Conservation (phyloP, 2,329 filamentous ascomycete species). For the Epichloe glyceriae region DNA sequence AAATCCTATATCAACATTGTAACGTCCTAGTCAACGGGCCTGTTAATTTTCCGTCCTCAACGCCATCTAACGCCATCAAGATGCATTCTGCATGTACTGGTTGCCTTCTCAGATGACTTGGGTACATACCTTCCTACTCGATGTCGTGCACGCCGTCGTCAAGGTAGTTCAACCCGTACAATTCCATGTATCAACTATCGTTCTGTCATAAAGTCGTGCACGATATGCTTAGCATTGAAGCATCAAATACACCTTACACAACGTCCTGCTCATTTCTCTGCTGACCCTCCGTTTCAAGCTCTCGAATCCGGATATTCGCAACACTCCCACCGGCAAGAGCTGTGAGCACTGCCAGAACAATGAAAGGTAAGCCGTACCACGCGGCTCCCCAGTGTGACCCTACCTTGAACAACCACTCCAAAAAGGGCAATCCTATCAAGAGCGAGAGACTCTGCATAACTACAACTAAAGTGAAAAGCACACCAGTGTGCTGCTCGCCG, state of each 20-base stretch:
- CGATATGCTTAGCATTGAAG: no score
- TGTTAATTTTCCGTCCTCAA: no score
- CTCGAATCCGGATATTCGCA: background rate
- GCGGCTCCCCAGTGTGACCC: background rate
- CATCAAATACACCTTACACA: background rate
- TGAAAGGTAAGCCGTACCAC: constrained; percentile 1
- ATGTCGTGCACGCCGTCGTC: no score
- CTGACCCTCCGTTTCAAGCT: background rate
- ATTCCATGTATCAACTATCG: no score
- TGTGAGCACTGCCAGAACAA: background rate
- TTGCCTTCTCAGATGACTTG: no score
- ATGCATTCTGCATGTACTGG: no score
- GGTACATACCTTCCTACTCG: no score
- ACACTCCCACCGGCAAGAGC: background rate
- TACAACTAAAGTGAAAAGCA: background rate
- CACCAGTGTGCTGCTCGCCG: background rate
- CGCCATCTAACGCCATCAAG: no score
- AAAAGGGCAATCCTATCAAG: background rate
- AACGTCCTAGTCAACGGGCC: no score
- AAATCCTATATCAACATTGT: no score
- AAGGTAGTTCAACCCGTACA: no score
- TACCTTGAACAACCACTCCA: background rate
- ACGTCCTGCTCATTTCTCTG: background rate
- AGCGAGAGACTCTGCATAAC: background rate
- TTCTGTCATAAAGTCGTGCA: no score